Evolutionary conservation across 257 asterid species (phyloP), one percentile per base, ranked within the genome.

Genomic region (Solanum sejunctum): DNA sequence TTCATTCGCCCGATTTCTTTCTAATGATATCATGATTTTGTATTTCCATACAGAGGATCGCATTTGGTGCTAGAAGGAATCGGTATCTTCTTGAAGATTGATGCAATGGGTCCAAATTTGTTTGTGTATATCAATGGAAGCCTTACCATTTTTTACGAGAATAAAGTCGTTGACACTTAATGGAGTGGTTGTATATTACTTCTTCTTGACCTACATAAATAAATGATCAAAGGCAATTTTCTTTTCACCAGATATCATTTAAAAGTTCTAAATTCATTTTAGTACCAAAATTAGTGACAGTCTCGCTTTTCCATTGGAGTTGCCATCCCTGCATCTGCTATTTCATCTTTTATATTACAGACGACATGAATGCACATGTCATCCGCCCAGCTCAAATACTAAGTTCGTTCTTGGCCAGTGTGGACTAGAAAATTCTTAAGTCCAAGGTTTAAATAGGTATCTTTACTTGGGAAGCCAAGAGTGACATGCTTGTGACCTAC

Each of bases 31-130:
- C 67, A 66, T 83, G 51, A 67, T 66, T 83, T 69, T 67, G 54
- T 64, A 41, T 45, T 83, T 28, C 41, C 78, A 20, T 32, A 60
- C 94, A 95, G 98, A 92, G 99, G 88, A 86, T 95, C 39, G 98
- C 98, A 51, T 95, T 94, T 81, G 99, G 98, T 77, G 97, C 98
- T 57, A 92, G 98, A 81, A 92, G 97, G 90, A 95, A 95, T 85
- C 92, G 93, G 61, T 88, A 91, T 87, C 78, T 95, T 89, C 86
- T 93, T 85, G 98, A 95, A 90, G 99, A 95, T 21, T 93, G 43
- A 60, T 60, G 67, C 67, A 60, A 23, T 52, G 63, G 63, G 63
- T 49, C 23, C 63, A 51, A 51, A 51, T 75, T 77, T 63, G 6
- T 77, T 77, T 77, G 82, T 77, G 82, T 52, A 52, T 78, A 26